phyloP scores from a whole-genome alignment of 306 rosid genomes.

The Prinsepia uniflora region DNA sequence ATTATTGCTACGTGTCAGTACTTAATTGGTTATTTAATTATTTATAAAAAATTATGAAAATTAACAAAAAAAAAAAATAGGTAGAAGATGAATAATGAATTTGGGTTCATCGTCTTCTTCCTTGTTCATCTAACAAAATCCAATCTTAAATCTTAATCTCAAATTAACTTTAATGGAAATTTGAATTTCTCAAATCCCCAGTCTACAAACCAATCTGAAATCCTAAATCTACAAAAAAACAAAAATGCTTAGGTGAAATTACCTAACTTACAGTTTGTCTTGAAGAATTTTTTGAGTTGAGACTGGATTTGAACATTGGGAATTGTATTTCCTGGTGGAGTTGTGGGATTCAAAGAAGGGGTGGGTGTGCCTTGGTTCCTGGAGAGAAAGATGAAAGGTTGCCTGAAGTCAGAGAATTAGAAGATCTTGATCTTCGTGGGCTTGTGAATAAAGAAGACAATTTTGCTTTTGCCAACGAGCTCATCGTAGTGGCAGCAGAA shows the following conservation, averaged over 20 bases:
- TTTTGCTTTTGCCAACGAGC: constrained; percentile 10
- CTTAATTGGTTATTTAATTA: too few relatives aligned
- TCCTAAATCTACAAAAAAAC: too few relatives aligned
- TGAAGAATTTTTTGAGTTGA: constrained; percentile 25
- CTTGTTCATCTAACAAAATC: too few relatives aligned
- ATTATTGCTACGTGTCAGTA: too few relatives aligned
- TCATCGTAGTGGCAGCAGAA: not conserved
- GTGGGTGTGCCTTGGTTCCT: not conserved
- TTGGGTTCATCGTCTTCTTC: too few relatives aligned
- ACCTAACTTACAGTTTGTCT: constrained; percentile 26
- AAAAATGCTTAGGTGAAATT: not conserved
- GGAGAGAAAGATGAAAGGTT: constrained; percentile 1
- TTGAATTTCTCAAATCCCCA: too few relatives aligned
- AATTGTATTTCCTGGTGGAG: not conserved
- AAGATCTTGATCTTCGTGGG: constrained; percentile 9
- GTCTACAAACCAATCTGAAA: too few relatives aligned
- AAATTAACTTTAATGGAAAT: too few relatives aligned
- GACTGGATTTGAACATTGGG: constrained; percentile 11
- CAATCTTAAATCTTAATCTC: too few relatives aligned
- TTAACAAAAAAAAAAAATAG: too few relatives aligned
- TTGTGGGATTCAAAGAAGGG: constrained; percentile 12
- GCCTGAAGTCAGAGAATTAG: constrained; percentile 5
- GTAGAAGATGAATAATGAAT: too few relatives aligned
- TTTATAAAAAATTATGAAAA: too few relatives aligned
- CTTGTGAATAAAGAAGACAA: constrained; percentile 18